phyloP scores from a whole-genome alignment of 2,329 filamentous ascomycete species.

The Colletotrichum godetiae region DNA sequence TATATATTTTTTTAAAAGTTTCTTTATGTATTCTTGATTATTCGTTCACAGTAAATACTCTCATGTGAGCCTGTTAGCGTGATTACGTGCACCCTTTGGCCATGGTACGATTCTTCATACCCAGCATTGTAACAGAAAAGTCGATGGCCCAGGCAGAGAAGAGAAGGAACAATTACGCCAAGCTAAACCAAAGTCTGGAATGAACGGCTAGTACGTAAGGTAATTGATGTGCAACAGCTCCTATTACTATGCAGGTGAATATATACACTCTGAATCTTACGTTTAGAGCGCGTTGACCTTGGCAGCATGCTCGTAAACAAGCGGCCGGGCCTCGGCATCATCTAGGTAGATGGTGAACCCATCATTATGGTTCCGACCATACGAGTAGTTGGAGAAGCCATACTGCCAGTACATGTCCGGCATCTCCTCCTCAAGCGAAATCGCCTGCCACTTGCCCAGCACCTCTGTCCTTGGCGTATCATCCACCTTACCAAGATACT shows the following conservation, averaged over 20 bases:
- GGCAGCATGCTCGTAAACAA: conserved; percentile 58
- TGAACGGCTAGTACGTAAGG: neutral
- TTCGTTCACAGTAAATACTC: too few relatives aligned
- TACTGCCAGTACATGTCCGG: conserved; percentile 68
- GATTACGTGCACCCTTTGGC: too few relatives aligned
- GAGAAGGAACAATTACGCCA: fast-evolving
- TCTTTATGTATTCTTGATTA: neutral
- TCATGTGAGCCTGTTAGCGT: too few relatives aligned
- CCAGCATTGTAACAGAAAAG: too few relatives aligned
- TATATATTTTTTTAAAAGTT: neutral
- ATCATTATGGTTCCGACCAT: conserved; percentile 65
- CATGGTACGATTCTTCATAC: too few relatives aligned
- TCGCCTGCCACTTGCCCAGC: conserved; percentile 61
- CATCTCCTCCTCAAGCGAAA: conserved; percentile 58
- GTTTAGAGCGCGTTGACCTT: conserved; percentile 45
- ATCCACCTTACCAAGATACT: conserved; percentile 55
- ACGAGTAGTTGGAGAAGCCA: conserved; percentile 62
- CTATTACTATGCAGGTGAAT: neutral
- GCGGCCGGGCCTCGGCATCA: conserved; percentile 55
- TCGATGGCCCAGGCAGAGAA: neutral
- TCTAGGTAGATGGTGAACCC: conserved; percentile 68
- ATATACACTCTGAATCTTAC: too few relatives aligned
- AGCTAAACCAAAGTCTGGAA: neutral
- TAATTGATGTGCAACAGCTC: neutral
- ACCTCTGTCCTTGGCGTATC: conserved; percentile 57